phyloP scores from a whole-genome alignment of 495 filamentous ascomycete species.

The Penicillium bovifimosum region DNA sequence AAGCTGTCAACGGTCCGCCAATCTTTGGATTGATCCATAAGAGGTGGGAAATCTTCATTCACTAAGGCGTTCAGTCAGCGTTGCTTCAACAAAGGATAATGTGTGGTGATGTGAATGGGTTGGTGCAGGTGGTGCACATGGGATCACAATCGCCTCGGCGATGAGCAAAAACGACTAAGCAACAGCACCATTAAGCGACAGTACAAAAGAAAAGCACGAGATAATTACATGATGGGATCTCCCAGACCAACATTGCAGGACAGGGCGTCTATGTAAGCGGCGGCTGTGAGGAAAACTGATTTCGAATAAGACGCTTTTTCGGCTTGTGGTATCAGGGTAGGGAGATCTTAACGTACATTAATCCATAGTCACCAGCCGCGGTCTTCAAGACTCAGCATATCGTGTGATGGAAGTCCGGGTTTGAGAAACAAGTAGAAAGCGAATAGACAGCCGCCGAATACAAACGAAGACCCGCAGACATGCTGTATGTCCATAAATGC shows the following conservation, averaged over 20 bases:
- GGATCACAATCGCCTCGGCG: slow-evolving; percentile 5
- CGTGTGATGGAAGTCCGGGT: slow-evolving; percentile 32
- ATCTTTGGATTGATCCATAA: slow-evolving; percentile 34
- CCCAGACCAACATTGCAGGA: slow-evolving; percentile 30
- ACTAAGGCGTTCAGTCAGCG: slow-evolving; percentile 30
- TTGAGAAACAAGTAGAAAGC: slow-evolving; percentile 21
- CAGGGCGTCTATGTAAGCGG: slow-evolving; percentile 41
- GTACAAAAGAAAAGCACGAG: slow-evolving; percentile 28
- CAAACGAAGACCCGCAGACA: slow-evolving; percentile 25
- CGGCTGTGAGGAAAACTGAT: slow-evolving; percentile 48
- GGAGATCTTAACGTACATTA: slow-evolving; percentile 76
- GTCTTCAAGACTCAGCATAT: slow-evolving; percentile 44
- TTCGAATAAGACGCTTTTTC: slow-evolving; percentile 48
- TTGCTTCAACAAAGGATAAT: slow-evolving; percentile 12
- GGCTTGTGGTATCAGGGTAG: slow-evolving; percentile 45
- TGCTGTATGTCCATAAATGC: slow-evolving; percentile 31
- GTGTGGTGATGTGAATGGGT: slow-evolving; percentile 9
- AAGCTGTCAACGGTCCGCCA: slow-evolving; percentile 38
- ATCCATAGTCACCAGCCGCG: slow-evolving; percentile 57
- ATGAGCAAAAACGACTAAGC: slow-evolving; percentile 7
- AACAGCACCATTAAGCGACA: slow-evolving; percentile 12
- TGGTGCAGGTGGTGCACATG: neutral
- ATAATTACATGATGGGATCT: slow-evolving; percentile 37
- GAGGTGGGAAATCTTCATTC: slow-evolving; percentile 51
- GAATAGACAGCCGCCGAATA: slow-evolving; percentile 31